Base-by-base conservation (phyloP, 495 filamentous ascomycete species). In the Penicillium canescens region DNA sequence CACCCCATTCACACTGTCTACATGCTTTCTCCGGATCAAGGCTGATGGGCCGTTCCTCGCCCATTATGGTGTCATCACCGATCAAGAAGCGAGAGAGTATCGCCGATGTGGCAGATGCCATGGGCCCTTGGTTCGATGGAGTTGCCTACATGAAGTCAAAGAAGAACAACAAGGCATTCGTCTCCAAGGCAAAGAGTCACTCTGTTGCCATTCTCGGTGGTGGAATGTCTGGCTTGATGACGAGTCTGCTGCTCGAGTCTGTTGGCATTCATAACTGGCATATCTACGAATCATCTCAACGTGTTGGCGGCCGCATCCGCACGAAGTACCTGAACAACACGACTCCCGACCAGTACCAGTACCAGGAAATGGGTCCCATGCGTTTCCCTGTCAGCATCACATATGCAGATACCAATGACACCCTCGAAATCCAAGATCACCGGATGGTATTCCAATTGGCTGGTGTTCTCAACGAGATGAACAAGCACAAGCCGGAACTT, bases 291-390 rank as follows among this genome's bases (percentile, higher is more conserved):
- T 71, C 77, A 0, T 78, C 75, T 1, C 49, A 74, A 7, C 65
- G 80, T 16, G 63, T 84, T 42, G 81, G 80, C 2, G 80, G 86
- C 3, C 76, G 85, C 3, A 80, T 89, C 20, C 80, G 81, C 50
- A 87, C 85, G 4, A 77, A 77, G 38, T 87, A 88, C 49, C 75
- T 88, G 0, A 78, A 81, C 23, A 76, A 78, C 0, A 67, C 67
- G 2, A 43, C 36, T 7, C 83, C 85, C 0, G 80, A 83, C 21
- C 74, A 90, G 13, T 88, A 88, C 52, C 82, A 85, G 39, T 90
- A 89, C 51, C 85, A 89, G 36, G 86, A 90, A 61, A 89, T 90
- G 86, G 86, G 86, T 0, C 84, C 86, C 0, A 88, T 89, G 86
- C 75, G 86, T 4, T 89, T 85, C 31, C 73, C 78, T 6, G 70